Conservation (phyloP, 306 rosid species). For the Prunus davidiana region DNA sequence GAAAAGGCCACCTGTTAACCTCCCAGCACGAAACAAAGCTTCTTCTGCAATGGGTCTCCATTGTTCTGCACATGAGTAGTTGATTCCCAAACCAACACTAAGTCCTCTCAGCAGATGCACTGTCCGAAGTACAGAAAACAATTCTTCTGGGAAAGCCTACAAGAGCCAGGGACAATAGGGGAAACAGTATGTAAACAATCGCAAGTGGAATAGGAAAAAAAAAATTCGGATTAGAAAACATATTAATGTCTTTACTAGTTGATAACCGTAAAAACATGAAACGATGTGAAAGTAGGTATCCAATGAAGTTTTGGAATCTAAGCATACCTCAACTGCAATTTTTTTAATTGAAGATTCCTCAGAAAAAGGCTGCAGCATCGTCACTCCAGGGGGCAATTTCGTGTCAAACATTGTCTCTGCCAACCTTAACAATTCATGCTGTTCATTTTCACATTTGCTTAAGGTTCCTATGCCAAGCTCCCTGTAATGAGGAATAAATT, state of each 20-base stretch:
- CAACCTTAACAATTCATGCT: slow-evolving; percentile 65
- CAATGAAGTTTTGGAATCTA: background rate
- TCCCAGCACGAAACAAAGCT: slow-evolving; percentile 69
- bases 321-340: slow-evolving; percentile 66
- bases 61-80: slow-evolving; percentile 93
- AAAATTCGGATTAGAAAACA: background rate
- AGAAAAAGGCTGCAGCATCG: slow-evolving; percentile 83
- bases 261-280: background rate
- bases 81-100: slow-evolving; percentile 93
- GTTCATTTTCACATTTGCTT: slow-evolving; percentile 70
- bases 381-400: slow-evolving; percentile 85
- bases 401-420: slow-evolving; percentile 92
- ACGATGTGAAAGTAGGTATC: background rate
- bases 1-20: slow-evolving; percentile 54
- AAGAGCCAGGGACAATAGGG: slow-evolving; percentile 12
- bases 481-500: slow-evolving; percentile 39
- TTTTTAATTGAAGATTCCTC: slow-evolving; percentile 94
- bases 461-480: slow-evolving; percentile 82
- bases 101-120: slow-evolving; percentile 94
- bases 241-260: background rate
- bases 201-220: background rate
- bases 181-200: slow-evolving; percentile 5
- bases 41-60: slow-evolving; percentile 96
- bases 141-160: slow-evolving; percentile 92
- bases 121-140: slow-evolving; percentile 88